Conservation (phyloP, 352 stramenopile species). For the Phytophthora agathidicida region DNA sequence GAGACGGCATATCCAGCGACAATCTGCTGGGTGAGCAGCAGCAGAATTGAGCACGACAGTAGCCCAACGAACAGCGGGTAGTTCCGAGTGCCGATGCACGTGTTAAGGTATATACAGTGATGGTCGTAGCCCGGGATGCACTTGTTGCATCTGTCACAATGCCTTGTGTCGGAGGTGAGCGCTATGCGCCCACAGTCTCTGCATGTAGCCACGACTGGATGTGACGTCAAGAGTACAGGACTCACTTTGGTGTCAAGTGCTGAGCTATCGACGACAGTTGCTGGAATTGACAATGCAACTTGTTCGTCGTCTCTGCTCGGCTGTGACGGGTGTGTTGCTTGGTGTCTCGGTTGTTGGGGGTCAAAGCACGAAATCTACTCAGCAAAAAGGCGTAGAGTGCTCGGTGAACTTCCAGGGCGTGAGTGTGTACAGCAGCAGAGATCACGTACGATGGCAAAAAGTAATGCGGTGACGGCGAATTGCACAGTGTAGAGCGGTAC, state of each 20-base stretch:
- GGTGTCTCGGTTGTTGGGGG: constrained; percentile 27
- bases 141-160: constrained; percentile 95
- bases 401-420: background rate
- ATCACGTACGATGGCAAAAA: constrained; percentile 39
- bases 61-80: constrained; percentile 66
- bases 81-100: constrained; percentile 88
- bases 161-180: constrained; percentile 47
- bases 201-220: constrained; percentile 35
- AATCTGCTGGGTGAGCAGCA: constrained; percentile 60
- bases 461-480: constrained; percentile 36
- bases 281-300: constrained; percentile 3
- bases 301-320: background rate
- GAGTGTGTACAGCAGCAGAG: background rate
- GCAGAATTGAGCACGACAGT: constrained; percentile 58
- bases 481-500: constrained; percentile 53
- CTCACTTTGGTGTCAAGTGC: background rate
- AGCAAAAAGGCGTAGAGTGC: background rate
- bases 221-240: constrained; percentile 10
- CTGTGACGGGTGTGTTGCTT: background rate
- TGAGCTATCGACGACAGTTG: background rate
- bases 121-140: constrained; percentile 95
- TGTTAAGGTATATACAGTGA: constrained; percentile 96
- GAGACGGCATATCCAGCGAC: constrained; percentile 55
- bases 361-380: constrained; percentile 62
- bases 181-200: constrained; percentile 32